Base-by-base conservation (phyloP, 176 grass and related monocot species). In the Musa schizocarpa region DNA sequence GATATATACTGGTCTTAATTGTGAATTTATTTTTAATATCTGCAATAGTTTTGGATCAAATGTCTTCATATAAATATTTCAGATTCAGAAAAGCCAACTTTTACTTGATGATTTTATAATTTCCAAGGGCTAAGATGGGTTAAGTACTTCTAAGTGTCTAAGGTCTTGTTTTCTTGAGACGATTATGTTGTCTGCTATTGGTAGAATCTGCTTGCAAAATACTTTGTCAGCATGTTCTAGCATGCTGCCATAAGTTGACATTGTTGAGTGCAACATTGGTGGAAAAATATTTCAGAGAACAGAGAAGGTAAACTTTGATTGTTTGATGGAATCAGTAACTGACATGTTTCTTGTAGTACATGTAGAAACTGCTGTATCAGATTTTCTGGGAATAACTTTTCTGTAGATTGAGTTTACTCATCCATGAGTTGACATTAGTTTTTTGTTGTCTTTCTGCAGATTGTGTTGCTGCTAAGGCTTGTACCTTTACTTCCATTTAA, bases 401-500 rank as follows among this genome's bases (percentile, higher is more conserved):
- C 34, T 43, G 34, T 43, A 43, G 34, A 43, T 6, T 43, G 34
- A 43, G 4, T 43, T 43, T 26, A 66, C 63, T 64, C 4, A 43
- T 43, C 3, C 63, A 29, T 43, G 16, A 67, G n/a, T 4, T 67
- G 57, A 61, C 13, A 13, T 67, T 71, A 0, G 4, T 43, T 79
- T 27, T 81, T 23, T 69, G 50, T 56, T n/a, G 3, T 50, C 68
- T 51, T 70, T 16, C 79, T 55, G 34, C 88, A 98, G 94, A 98
- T 98, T 54, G 94, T 91, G 65, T 76, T 98, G 78, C 73, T 99
- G 76, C 79, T 99, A 66, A 91, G 96, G 80, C 81, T 99, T 81
- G 96, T 99, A 57, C 96, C 96, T 72, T 80, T 99, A 73, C 96
- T 99, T 79, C 96, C 96, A 0, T 99, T 99, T 80, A 99, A 99